Evolutionary conservation across 805 yeast species (phyloP).

Genomic region (Metschnikowia similis): DNA sequence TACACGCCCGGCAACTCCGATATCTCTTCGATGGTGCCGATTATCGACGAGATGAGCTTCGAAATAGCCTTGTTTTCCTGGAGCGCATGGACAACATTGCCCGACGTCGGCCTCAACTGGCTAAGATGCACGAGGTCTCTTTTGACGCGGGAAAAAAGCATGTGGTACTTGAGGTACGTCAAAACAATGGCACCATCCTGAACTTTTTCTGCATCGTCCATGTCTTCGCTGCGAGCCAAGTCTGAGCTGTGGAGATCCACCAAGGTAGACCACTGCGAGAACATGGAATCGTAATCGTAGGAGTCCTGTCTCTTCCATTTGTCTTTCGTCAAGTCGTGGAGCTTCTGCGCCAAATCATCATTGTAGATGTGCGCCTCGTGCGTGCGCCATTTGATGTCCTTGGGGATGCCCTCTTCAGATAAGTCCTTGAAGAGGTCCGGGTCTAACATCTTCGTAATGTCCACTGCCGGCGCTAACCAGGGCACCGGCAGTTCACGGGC

Average conservation of each 20-base stretch:
- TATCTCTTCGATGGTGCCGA: constrained; percentile 52
- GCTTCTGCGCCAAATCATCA: constrained; percentile 64
- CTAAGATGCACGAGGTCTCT: constrained; percentile 59
- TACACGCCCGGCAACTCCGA: constrained; percentile 89
- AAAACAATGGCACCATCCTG: constrained; percentile 71
- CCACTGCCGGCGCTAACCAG: constrained; percentile 38
- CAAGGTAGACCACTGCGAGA: constrained; percentile 67
- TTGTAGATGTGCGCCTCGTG: constrained; percentile 61
- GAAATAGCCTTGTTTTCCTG: constrained; percentile 36
- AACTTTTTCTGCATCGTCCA: constrained; percentile 51
- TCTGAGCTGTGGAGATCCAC: constrained; percentile 55
- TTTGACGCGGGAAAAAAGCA: constrained; percentile 60
- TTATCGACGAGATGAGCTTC: constrained; percentile 49
- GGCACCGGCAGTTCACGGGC: constrained; percentile 24
- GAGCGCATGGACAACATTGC: constrained; percentile 6
- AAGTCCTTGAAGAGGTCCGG: constrained; percentile 31
- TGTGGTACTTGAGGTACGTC: constrained; percentile 70
- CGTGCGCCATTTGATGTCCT: constrained; percentile 45
- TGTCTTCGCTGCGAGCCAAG: constrained; percentile 45
- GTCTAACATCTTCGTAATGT: constrained; percentile 37
- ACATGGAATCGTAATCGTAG: constrained; percentile 50
- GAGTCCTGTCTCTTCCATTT: constrained; percentile 31
- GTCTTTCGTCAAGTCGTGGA: constrained; percentile 37
- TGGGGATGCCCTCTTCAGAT: constrained; percentile 23
- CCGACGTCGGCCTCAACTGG: constrained; percentile 19